A percentile compares a stretch with the other conserved stretches of the same genome.
These are phyloP conservation scores for Wickerhamiella siamensis DNA, from an alignment of 805 yeast genomes.

Conservation along the genomic window DNA sequence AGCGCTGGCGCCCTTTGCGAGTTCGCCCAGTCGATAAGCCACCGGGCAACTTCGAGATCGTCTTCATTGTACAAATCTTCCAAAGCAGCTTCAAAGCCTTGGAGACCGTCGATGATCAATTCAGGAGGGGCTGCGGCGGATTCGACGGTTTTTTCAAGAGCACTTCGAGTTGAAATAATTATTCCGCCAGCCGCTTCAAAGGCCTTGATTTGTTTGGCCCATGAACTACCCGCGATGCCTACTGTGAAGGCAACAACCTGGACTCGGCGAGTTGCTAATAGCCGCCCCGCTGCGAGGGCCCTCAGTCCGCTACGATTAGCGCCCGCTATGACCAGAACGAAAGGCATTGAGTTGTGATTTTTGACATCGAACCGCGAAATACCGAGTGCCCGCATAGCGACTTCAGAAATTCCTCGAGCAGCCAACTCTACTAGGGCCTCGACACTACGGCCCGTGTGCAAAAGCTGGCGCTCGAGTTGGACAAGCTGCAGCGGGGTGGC, in stretches of 20 bases:
- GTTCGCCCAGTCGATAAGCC: constrained; percentile 57
- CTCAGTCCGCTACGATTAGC: constrained; percentile 52
- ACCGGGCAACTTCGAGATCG: constrained; percentile 18
- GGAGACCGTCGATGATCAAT: constrained; percentile 67
- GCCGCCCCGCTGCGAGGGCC: constrained; percentile 68
- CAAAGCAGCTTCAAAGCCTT: constrained; percentile 62
- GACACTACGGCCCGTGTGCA: constrained; percentile 37
- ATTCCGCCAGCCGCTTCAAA: constrained; percentile 61
- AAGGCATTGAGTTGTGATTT: constrained; percentile 72
- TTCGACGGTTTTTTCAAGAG: constrained; percentile 18
- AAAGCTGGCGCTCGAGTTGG: constrained; percentile 52
- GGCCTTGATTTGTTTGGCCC: constrained; percentile 37
- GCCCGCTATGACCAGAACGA: constrained; percentile 58
- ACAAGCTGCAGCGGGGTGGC: constrained; percentile 60
- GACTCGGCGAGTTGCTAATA: constrained; percentile 58
- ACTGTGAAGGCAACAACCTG: constrained; percentile 41
- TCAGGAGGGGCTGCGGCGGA: constrained; percentile 61
- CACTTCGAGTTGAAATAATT: constrained; percentile 21
- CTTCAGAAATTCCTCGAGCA: constrained; percentile 47
- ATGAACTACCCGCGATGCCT: constrained; percentile 22
- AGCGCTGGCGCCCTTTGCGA: constrained; percentile 32
- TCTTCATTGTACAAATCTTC: constrained; percentile 37
- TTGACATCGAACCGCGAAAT: constrained; percentile 47
- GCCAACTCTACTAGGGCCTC: constrained; percentile 46
- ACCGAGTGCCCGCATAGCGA: constrained; percentile 49